Conservation (phyloP, 2,329 filamentous ascomycete species). For the Colletotrichum navitas region DNA sequence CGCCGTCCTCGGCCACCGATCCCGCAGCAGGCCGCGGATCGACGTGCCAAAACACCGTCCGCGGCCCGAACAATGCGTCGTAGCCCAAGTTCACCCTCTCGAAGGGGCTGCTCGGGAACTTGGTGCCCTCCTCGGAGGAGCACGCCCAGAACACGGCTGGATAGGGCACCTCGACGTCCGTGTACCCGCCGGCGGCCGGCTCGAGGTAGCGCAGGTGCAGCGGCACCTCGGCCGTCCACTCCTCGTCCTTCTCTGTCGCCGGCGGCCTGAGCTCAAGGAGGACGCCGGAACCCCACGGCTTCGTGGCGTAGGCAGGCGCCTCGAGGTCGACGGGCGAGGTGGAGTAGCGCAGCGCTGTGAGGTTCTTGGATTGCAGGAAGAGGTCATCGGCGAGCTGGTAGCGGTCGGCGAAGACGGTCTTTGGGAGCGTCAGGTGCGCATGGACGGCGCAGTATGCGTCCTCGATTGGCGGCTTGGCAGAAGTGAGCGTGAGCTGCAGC, state of each 20-base stretch:
- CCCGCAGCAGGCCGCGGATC: constrained; percentile 60
- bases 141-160: constrained; percentile 95
- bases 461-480: constrained; percentile 62
- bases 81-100: constrained; percentile 88
- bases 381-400: constrained; percentile 85
- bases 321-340: constrained; percentile 88
- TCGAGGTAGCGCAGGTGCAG: constrained; percentile 87
- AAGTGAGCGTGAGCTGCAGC: constrained; percentile 74
- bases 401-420: constrained; percentile 84
- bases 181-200: constrained; percentile 68
- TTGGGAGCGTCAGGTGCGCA: constrained; percentile 86
- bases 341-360: constrained; percentile 75
- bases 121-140: constrained; percentile 71
- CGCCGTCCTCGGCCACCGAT: constrained; percentile 31
- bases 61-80: constrained; percentile 80
- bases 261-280: constrained; percentile 80
- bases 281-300: constrained; percentile 82
- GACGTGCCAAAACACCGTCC: constrained; percentile 87
- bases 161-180: constrained; percentile 75
- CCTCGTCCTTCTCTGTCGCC: constrained; percentile 50
- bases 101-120: constrained; percentile 85
- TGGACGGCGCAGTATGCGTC: constrained; percentile 78
- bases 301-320: constrained; percentile 84
- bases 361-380: constrained; percentile 84
- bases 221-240: constrained; percentile 79